A percentile compares a stretch with the other conserved stretches of the same genome.
These are phyloP conservation scores for Kwoniella botswanensis DNA, from an alignment of 768 basidiomycete genomes.

Conservation along the genomic window DNA sequence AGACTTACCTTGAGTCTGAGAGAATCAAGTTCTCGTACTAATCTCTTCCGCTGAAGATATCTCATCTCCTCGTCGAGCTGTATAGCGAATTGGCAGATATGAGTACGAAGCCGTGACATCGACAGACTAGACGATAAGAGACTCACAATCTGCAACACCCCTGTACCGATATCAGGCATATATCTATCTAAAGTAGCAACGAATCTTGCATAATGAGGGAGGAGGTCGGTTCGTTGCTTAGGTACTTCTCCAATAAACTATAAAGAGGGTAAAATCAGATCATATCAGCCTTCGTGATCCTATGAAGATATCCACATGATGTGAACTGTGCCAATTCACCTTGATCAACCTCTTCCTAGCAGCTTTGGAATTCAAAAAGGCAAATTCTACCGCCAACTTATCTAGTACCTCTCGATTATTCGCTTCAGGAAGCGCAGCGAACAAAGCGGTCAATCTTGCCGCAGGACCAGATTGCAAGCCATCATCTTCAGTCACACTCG, in stretches of 20 bases:
- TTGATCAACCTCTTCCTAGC: conserved; percentile 87
- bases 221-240: conserved; percentile 83
- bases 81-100: too few relatives aligned
- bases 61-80: conserved; percentile 97
- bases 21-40: conserved; percentile 86
- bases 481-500: conserved; percentile 57
- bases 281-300: neutral
- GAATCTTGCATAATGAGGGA: conserved; percentile 90
- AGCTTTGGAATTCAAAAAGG: conserved; percentile 94
- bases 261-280: neutral
- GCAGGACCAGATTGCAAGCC: conserved; percentile 85
- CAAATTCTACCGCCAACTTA: conserved; percentile 93
- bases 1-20: conserved; percentile 74
- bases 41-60: conserved; percentile 91
- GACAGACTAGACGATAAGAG: neutral
- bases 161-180: conserved; percentile 89
- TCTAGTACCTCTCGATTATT: conserved; percentile 88
- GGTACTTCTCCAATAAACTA: conserved; percentile 72
- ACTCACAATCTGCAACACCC: conserved; percentile 74
- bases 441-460: conserved; percentile 85
- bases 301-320: neutral
- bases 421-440: conserved; percentile 90
- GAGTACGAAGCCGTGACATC: too few relatives aligned
- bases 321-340: conserved; percentile 60
- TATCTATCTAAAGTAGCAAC: conserved; percentile 86